Percentiles rank a stretch among this genome's conserved stretches.
phyloP scores from a whole-genome alignment of 192 early-diverging fungal species.

The Rhizophagus clarus region DNA sequence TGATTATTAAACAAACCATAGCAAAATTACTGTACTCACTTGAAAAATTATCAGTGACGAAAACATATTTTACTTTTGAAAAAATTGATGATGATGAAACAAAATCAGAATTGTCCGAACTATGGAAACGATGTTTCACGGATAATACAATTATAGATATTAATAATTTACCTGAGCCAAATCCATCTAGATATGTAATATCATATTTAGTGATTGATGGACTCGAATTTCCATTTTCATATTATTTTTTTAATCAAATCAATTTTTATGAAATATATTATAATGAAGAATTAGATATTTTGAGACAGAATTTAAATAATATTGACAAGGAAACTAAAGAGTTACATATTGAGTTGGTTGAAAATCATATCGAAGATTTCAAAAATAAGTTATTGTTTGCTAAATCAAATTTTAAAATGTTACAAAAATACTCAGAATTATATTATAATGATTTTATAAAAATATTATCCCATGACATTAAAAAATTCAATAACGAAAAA shows the following conservation, averaged over 20 bases:
- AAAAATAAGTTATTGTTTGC: not conserved
- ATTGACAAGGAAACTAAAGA: not conserved
- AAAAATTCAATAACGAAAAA: not conserved
- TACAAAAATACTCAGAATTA: not conserved
- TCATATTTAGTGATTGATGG: not conserved
- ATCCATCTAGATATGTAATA: not conserved
- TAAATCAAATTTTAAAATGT: not conserved
- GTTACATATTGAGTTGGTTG: not conserved
- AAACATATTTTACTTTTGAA: not conserved
- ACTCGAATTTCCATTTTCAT: not conserved
- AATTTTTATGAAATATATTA: not conserved
- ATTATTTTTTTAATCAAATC: not conserved
- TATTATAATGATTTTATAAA: not conserved
- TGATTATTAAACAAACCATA: not conserved
- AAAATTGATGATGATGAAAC: not conserved
- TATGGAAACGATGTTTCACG: not conserved
- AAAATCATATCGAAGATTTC: not conserved
- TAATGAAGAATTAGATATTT: not conserved
- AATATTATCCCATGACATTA: not conserved
- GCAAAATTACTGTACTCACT: not conserved
- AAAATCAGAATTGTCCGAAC: not conserved
- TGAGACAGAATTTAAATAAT: not conserved
- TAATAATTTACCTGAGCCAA: not conserved
- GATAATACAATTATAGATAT: not conserved
- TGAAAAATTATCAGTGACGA: not conserved